phyloP scores from a whole-genome alignment of 2,329 filamentous ascomycete species.

The Plectosphaerella cucumerina region DNA sequence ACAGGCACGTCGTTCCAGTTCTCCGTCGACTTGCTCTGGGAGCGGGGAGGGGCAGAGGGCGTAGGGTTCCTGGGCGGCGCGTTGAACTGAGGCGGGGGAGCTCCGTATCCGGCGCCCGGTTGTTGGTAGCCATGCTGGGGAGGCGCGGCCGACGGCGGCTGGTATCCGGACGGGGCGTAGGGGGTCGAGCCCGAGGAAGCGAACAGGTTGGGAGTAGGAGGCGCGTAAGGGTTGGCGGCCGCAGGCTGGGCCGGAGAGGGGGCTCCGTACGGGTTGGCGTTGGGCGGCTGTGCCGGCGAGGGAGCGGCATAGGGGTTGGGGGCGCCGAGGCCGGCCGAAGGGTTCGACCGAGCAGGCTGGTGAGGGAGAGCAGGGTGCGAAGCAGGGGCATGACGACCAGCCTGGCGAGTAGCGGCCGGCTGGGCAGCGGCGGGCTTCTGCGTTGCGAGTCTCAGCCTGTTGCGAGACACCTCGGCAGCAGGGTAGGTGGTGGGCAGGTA shows the following conservation, averaged over 20 bases:
- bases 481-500: conserved; percentile 80
- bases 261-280: conserved; percentile 27
- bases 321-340: conserved; percentile 3
- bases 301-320: conserved; percentile 18
- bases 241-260: conserved; percentile 17
- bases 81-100: conserved; percentile 22
- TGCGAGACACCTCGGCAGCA: conserved; percentile 80
- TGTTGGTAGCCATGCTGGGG: conserved; percentile 33
- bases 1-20: conserved; percentile 96
- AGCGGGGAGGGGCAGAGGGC: conserved; percentile 62
- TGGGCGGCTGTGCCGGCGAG: conserved; percentile 25
- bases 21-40: conserved; percentile 65
- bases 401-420: conserved; percentile 19
- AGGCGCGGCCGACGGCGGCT: conserved; percentile 42
- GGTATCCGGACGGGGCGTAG: conserved; percentile 41
- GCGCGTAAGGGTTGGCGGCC: conserved; percentile 17
- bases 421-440: conserved; percentile 44
- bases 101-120: conserved; percentile 24
- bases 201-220: conserved; percentile 25
- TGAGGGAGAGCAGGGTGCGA: conserved; percentile 16
- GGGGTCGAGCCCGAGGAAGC: conserved; percentile 8
- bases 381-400: conserved; percentile 11
- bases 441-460: conserved; percentile 80
- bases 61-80: conserved; percentile 55
- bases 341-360: conserved; percentile 1